Evolutionary conservation across 768 basidiomycete genomes (phyloP), one percentile per base, ranked within the genome.

Genomic region (Neoboletus subvelutipes): DNA sequence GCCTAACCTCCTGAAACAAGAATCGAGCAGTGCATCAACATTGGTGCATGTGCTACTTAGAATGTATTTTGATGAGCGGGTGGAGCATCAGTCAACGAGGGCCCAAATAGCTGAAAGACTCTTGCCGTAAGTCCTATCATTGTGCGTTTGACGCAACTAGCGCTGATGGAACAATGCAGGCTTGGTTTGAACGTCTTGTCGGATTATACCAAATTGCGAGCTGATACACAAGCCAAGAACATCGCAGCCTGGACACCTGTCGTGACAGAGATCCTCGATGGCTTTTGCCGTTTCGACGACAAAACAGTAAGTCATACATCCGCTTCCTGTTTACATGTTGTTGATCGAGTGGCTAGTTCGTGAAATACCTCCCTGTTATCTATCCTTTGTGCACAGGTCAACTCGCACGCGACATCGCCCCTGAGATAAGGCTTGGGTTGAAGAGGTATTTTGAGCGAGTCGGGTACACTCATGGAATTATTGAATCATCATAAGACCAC

Each of bases 211-310:
- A 90, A 90, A 65, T 79, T 99, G 52, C 89, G 90, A 45, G 73
- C 87, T 3, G 96, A 98, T 58, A 93, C 87, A 4, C 96, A 98
- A 73, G 85, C 86, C 50, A 93, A 98, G 75, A 98, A 97, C 69
- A 95, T 99, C 56, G 73, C 86, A 15, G 96, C 97, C 1, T 99
- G 97, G 97, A 96, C 93, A 22, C 97, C 97, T n/a, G 97, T 99
- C 31, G 88, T 98, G n/a, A 88, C 87, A 11, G 95, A 98, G 69
- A 91, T 97, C 47, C 67, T 99, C 10, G 86, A 92, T 56, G 97
- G 97, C 8, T 94, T 93, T 68, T 86, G 86, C 69, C 82, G 82
- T 22, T 92, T 98, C 61, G 94, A 98, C 66, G 88, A 93, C 62
- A 93, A 89, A 68, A 87, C 90, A 37, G 96, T 98, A 67, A 75